Evolutionary conservation across 1,284 basidiomycete species (phyloP).

Genomic region (Trametes versicolor): DNA sequence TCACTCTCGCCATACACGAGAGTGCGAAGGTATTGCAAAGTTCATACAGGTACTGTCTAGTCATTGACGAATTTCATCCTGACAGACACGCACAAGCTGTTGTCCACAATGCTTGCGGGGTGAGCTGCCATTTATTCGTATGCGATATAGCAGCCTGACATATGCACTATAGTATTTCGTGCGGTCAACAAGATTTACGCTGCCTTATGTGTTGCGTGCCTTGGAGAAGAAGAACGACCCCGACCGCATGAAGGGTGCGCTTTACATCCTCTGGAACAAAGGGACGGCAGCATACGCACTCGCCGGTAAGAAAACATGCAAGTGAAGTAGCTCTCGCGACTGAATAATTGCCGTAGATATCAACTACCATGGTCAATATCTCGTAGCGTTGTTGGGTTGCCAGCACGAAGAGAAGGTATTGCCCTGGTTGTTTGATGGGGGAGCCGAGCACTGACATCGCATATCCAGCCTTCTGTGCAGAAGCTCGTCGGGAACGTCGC

Average conservation of each 20-base stretch:
- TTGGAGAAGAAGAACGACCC: slow-evolving; percentile 83
- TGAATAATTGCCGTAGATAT: slow-evolving; percentile 58
- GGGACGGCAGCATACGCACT: slow-evolving; percentile 76
- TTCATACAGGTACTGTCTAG: background rate
- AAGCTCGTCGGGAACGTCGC: slow-evolving; percentile 82
- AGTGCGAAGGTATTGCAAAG: slow-evolving; percentile 67
- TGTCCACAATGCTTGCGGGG: slow-evolving; percentile 73
- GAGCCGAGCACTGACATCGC: slow-evolving; percentile 18
- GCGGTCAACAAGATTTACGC: slow-evolving; percentile 79
- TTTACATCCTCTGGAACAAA: slow-evolving; percentile 89
- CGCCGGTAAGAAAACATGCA: slow-evolving; percentile 54
- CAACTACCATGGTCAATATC: slow-evolving; percentile 70
- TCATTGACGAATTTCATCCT: background rate
- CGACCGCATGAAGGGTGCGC: slow-evolving; percentile 95
- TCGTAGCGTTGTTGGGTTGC: slow-evolving; percentile 80
- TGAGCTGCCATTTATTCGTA: slow-evolving; percentile 47
- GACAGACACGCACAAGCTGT: slow-evolving; percentile 77
- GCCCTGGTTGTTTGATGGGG: slow-evolving; percentile 6
- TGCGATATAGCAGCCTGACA: background rate
- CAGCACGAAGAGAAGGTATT: slow-evolving; percentile 92
- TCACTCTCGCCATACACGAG: slow-evolving; percentile 88
- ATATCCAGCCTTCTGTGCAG: slow-evolving; percentile 85
- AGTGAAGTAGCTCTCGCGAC: background rate
- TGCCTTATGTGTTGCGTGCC: slow-evolving; percentile 80
- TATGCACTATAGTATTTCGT: slow-evolving; percentile 71